Percentiles rank a stretch among this genome's conserved stretches.
These are phyloP conservation scores for Porodaedalea pini DNA, from an alignment of 1,284 basidiomycete genomes.

Conservation along the genomic window DNA sequence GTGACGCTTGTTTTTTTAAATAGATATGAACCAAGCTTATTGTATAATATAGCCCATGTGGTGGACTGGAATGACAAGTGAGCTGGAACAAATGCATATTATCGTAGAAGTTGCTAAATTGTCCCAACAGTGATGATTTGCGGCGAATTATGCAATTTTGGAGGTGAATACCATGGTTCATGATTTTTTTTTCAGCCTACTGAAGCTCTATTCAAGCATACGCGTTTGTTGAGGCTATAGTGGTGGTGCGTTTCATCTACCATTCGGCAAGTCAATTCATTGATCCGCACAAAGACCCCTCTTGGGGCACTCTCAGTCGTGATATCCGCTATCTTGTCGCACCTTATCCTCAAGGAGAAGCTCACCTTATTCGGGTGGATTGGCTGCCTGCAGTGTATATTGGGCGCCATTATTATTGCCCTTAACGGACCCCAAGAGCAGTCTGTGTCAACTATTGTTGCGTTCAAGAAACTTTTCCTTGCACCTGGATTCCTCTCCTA, in stretches of 20 bases:
- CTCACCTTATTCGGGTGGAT: slow-evolving; percentile 92
- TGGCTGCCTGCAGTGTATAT: slow-evolving; percentile 78
- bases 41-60: slow-evolving; percentile 56
- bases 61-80: slow-evolving; percentile 84
- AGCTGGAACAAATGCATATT: slow-evolving; percentile 28
- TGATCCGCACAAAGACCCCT: slow-evolving; percentile 61
- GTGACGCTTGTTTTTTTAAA: slow-evolving; percentile 28
- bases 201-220: slow-evolving; percentile 53
- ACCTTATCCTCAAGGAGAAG: slow-evolving; percentile 89
- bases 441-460: slow-evolving; percentile 74
- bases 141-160: slow-evolving; percentile 82
- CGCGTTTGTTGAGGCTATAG: slow-evolving; percentile 85
- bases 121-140: slow-evolving; percentile 66
- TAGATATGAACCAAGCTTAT: background rate
- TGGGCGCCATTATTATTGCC: slow-evolving; percentile 86
- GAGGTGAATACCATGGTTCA: slow-evolving; percentile 44
- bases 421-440: slow-evolving; percentile 81
- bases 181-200: slow-evolving; percentile 20
- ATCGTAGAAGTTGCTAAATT: background rate
- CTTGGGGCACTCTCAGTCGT: slow-evolving; percentile 96
- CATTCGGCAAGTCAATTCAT: slow-evolving; percentile 19
- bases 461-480: slow-evolving; percentile 83
- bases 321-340: slow-evolving; percentile 90
- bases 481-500: slow-evolving; percentile 86
- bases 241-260: slow-evolving; percentile 58